Evolutionary conservation across 176 grass and related monocot genomes (phyloP).

Genomic region (Phyllostachys edulis): DNA sequence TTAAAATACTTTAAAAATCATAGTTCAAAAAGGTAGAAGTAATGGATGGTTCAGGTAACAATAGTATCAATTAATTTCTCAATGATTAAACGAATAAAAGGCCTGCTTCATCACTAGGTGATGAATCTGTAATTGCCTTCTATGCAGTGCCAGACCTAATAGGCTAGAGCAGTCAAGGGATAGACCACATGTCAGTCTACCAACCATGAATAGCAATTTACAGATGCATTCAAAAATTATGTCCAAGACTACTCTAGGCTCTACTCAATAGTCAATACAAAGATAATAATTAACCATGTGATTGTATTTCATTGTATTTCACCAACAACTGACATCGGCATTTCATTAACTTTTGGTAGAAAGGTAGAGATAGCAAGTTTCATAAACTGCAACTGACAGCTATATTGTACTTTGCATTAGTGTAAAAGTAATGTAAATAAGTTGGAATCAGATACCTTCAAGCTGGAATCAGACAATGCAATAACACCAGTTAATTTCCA

Average conservation of each 20-base stretch:
- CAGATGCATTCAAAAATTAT: neutral
- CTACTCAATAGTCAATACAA: neutral
- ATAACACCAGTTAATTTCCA: constrained; percentile 82
- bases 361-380: neutral
- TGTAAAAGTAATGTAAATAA: constrained; percentile 14
- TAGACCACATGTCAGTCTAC: neutral
- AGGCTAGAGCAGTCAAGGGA: neutral
- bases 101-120: neutral
- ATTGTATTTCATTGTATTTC: neutral
- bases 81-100: neutral
- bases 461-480: constrained; percentile 56
- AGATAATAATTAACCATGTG: neutral
- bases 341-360: neutral
- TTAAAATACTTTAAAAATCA: neutral
- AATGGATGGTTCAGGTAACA: neutral
- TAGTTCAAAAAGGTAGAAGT: neutral
- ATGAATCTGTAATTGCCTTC: neutral
- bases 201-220: neutral
- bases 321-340: neutral
- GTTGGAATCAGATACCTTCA: constrained; percentile 60
- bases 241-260: neutral
- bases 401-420: neutral
- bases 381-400: neutral
- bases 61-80: neutral
- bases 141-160: constrained; percentile 4